A percentile compares a stretch with the other conserved stretches of the same genome.
Evolutionary conservation across 306 rosid genomes (phyloP).

Genomic region (Gastrolobium bilobum): DNA sequence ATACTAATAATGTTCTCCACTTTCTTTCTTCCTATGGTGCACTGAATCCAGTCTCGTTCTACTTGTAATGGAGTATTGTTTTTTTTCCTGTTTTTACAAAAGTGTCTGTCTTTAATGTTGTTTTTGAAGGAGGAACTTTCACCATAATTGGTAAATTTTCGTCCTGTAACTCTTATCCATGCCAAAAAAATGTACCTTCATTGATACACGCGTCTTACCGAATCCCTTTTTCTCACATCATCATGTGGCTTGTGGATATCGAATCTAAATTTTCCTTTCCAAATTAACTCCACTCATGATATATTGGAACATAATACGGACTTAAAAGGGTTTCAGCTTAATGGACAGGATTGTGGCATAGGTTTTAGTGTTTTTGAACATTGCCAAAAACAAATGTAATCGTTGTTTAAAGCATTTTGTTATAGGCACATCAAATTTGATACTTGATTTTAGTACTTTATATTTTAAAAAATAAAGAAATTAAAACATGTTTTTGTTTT

Average conservation of each 20-base stretch:
- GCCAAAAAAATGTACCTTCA: background rate
- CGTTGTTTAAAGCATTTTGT: too few relatives aligned
- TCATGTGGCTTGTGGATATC: background rate
- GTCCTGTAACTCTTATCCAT: background rate
- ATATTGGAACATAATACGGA: background rate
- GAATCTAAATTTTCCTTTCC: background rate
- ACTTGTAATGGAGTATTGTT: conserved; percentile 7
- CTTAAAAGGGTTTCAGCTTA: background rate
- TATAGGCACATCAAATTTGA: background rate
- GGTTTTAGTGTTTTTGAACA: background rate
- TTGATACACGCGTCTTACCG: background rate
- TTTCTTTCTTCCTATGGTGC: conserved; percentile 44
- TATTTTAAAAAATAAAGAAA: background rate
- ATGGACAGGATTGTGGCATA: background rate
- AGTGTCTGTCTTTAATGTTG: background rate
- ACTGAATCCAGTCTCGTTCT: conserved; percentile 26
- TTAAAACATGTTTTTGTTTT: background rate
- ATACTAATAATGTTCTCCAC: too few relatives aligned
- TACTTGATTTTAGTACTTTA: background rate
- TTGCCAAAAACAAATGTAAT: background rate
- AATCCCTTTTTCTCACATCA: background rate
- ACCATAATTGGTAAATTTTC: conserved; percentile 1
- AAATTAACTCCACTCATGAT: background rate
- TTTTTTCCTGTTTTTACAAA: conserved; percentile 3
- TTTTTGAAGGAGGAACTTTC: background rate